phyloP scores from a whole-genome alignment of 2,329 filamentous ascomycete species.

The Colletotrichum phormii region DNA sequence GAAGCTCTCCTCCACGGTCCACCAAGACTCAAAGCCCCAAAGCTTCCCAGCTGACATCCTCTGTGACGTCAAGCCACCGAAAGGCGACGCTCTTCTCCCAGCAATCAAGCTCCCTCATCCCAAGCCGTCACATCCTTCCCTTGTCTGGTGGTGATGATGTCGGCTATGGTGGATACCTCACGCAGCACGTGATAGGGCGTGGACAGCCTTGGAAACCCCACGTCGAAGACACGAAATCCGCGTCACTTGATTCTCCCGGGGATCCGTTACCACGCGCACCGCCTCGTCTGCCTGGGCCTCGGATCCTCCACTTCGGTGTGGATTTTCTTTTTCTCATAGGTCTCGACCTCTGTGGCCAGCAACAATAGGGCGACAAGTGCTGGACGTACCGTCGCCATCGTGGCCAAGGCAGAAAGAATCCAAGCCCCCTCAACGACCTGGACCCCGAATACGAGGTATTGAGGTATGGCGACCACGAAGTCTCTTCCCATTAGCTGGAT shows the following conservation, averaged over 20 bases:
- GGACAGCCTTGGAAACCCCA: conserved; percentile 14
- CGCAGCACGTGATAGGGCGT: conserved; percentile 15
- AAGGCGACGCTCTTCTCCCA: too few relatives aligned
- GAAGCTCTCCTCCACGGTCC: neutral
- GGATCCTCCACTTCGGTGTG: neutral
- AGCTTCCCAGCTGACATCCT: neutral
- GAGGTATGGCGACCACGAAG: neutral
- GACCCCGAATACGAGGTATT: neutral
- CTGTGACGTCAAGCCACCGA: conserved; percentile 17
- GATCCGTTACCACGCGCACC: neutral
- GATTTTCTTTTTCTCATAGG: neutral
- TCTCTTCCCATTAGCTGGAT: neutral
- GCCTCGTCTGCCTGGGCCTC: conserved; percentile 5
- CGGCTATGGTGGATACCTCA: neutral
- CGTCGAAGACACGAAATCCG: neutral
- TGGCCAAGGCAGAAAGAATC: conserved; percentile 5
- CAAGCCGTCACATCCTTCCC: neutral
- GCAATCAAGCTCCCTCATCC: neutral
- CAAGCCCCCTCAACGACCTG: neutral
- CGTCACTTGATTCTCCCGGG: conserved; percentile 12
- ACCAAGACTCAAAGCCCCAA: neutral
- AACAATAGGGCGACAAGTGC: conserved; percentile 10
- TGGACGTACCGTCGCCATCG: neutral
- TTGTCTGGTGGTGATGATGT: neutral
- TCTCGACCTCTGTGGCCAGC: neutral